Conservation (phyloP, 352 stramenopile genomes). For the Pythium aphanidermatum region DNA sequence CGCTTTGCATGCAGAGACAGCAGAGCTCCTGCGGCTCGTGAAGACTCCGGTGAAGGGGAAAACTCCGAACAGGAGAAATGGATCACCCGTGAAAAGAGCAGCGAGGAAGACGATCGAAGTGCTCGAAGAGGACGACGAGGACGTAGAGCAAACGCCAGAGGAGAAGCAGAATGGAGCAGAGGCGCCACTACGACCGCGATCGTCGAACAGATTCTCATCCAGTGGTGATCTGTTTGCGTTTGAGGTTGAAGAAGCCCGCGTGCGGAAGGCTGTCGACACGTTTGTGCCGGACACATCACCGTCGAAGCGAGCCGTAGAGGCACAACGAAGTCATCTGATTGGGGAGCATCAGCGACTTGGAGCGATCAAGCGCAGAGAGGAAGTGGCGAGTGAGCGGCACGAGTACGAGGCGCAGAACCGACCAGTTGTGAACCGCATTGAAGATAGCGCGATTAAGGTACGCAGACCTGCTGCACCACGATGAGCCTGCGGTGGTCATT, state of each 20-base stretch:
- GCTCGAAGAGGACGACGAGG: conserved; percentile 38
- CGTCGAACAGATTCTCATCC: no score
- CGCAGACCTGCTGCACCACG: no score
- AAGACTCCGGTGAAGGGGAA: conserved; percentile 29
- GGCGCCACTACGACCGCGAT: no score
- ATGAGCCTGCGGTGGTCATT: no score
- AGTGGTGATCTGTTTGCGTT: conserved; percentile 54
- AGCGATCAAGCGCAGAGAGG: conserved; percentile 21
- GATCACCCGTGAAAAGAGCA: conserved; percentile 20
- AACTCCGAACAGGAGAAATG: no score
- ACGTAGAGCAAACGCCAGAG: conserved; percentile 18
- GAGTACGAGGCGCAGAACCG: conserved; percentile 17
- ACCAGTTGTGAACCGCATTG: conserved; percentile 32
- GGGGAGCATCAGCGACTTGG: conserved; percentile 36
- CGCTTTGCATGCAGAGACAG: conserved; percentile 57
- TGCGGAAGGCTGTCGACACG: conserved; percentile 44
- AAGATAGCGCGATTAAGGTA: conserved; percentile 42
- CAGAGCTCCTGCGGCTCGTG: conserved; percentile 46
- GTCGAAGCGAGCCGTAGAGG: conserved; percentile 39
- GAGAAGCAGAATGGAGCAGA: background rate
- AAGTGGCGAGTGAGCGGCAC: conserved; percentile 7
- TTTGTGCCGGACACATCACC: conserved; percentile 54
- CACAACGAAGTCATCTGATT: conserved; percentile 30
- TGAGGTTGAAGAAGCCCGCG: conserved; percentile 42
- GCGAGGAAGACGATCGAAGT: conserved; percentile 61